Evolutionary conservation across 176 grass and related monocot species (phyloP).

Genomic region (Puya raimondii): DNA sequence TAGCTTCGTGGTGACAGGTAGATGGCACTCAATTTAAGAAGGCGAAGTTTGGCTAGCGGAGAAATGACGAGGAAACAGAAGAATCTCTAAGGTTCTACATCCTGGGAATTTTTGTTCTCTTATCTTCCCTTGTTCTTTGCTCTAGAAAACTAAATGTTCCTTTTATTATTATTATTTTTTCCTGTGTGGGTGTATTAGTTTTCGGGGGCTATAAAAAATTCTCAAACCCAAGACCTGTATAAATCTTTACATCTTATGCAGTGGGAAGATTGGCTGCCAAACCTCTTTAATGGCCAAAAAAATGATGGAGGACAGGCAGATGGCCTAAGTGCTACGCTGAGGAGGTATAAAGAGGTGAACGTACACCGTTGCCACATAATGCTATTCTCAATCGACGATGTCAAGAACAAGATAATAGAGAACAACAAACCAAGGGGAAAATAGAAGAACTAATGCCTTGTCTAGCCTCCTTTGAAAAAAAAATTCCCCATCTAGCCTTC

Average conservation of each 20-base stretch:
- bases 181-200: too few relatives aligned
- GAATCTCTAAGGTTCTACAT: slow-evolving; percentile 67
- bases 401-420: slow-evolving; percentile 36
- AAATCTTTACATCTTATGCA: slow-evolving; percentile 29
- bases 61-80: slow-evolving; percentile 75
- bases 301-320: slow-evolving; percentile 44
- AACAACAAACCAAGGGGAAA: slow-evolving; percentile 29
- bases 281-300: slow-evolving; percentile 74
- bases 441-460: too few relatives aligned
- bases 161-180: too few relatives aligned
- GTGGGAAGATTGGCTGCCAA: slow-evolving; percentile 96
- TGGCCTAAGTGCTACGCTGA: slow-evolving; percentile 72
- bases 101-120: slow-evolving; percentile 1
- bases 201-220: not conserved
- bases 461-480: too few relatives aligned
- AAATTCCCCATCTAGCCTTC: too few relatives aligned
- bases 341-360: slow-evolving; percentile 45
- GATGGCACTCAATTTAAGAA: slow-evolving; percentile 26
- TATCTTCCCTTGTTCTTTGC: too few relatives aligned
- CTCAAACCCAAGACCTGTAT: not conserved
- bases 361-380: slow-evolving; percentile 23
- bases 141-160: too few relatives aligned
- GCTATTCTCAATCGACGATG: slow-evolving; percentile 41
- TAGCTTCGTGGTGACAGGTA: slow-evolving; percentile 40
- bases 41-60: slow-evolving; percentile 45